phyloP scores from a whole-genome alignment of 1,284 basidiomycete species.

The Pisolithus thermaeus region DNA sequence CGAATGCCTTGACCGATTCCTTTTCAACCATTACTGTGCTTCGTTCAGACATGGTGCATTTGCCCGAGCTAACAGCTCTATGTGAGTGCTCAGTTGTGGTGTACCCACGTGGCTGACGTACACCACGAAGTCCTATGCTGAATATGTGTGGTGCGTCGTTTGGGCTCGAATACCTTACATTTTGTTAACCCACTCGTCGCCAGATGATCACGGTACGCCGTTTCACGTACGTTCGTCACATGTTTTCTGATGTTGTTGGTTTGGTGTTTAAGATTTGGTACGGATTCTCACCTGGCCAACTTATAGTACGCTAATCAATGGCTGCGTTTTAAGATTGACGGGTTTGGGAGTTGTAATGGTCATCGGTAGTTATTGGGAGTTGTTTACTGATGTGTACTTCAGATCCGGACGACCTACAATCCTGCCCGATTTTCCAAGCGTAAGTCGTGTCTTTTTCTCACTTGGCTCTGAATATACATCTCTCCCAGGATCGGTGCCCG shows the following conservation, averaged over 20 bases:
- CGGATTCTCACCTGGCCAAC: slow-evolving; percentile 11
- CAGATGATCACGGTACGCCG: slow-evolving; percentile 70
- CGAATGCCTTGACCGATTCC: slow-evolving; percentile 80
- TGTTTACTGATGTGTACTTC: slow-evolving; percentile 5
- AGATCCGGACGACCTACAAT: slow-evolving; percentile 83
- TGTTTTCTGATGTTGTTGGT: slow-evolving; percentile 25
- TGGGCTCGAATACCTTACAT: neutral
- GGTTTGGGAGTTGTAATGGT: slow-evolving; percentile 80
- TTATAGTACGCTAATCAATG: neutral
- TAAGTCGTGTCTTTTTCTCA: slow-evolving; percentile 30
- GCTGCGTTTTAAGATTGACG: slow-evolving; percentile 63
- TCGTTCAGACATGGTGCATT: slow-evolving; percentile 88
- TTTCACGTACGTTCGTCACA: neutral
- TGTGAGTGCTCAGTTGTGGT: slow-evolving; percentile 48
- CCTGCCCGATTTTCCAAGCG: slow-evolving; percentile 72
- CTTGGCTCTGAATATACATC: neutral
- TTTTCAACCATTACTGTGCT: slow-evolving; percentile 89
- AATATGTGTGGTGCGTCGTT: slow-evolving; percentile 51
- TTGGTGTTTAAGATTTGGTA: slow-evolving; percentile 39
- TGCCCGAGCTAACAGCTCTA: slow-evolving; percentile 87
- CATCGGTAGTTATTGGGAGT: neutral
- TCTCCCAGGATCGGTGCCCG: slow-evolving; percentile 62
- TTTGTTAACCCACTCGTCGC: neutral
- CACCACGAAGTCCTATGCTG: slow-evolving; percentile 47
- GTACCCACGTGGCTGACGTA: slow-evolving; percentile 3